phyloP scores from a whole-genome alignment of 2,329 filamentous ascomycete species.

The Leptographium radiaticola region DNA sequence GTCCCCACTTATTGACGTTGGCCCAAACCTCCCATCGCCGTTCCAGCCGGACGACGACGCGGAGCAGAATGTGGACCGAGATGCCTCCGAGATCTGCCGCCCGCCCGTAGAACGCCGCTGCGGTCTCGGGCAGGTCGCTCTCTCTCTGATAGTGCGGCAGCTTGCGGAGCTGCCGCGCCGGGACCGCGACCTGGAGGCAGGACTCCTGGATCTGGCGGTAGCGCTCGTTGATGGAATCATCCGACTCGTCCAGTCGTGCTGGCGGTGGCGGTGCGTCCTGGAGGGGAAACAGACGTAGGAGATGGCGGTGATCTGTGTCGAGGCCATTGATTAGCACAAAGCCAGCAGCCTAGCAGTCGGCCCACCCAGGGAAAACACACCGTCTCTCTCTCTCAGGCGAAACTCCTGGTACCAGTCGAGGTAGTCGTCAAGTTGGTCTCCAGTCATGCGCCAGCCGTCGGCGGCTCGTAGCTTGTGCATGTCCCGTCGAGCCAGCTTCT shows the following conservation, averaged over 20 bases:
- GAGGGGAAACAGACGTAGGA: conserved; percentile 22
- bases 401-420: conserved; percentile 66
- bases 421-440: conserved; percentile 56
- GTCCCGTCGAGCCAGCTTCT: conserved; percentile 12
- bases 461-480: conserved; percentile 16
- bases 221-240: conserved; percentile 10
- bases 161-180: not conserved
- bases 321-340: not conserved
- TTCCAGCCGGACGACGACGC: conserved; percentile 24
- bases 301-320: conserved; percentile 16
- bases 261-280: conserved; percentile 3
- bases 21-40: conserved; percentile 22
- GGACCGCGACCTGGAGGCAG: not conserved
- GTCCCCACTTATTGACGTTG: not conserved
- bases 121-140: conserved; percentile 28
- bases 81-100: conserved; percentile 22
- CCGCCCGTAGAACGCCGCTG: conserved; percentile 27
- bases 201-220: not conserved
- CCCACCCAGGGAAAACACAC: conserved; percentile 1
- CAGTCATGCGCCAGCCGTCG: conserved; percentile 32
- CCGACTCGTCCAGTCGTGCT: conserved; percentile 3
- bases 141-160: conserved; percentile 19
- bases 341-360: too few relatives aligned
- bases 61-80: conserved; percentile 20
- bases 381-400: conserved; percentile 23